Percentiles rank a stretch among this genome's conserved stretches.
These are phyloP conservation scores for Colletotrichum caudatum DNA, from an alignment of 2,329 filamentous ascomycete species.

Conservation along the genomic window DNA sequence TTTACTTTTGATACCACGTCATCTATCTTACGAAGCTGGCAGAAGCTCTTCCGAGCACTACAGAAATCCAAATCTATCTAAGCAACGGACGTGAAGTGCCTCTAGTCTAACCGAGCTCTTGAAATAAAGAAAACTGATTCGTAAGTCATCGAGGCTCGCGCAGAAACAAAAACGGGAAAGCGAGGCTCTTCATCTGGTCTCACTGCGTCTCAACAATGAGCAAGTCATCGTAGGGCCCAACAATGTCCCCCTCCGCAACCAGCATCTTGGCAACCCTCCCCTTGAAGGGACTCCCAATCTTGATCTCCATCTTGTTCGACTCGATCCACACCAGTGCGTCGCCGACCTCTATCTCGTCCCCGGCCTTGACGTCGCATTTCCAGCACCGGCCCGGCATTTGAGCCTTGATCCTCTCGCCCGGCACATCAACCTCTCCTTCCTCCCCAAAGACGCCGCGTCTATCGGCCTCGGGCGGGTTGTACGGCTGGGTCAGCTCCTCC, in stretches of 20 bases:
- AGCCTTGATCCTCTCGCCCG: constrained; percentile 47
- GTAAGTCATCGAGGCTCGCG: neutral
- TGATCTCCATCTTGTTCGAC: constrained; percentile 56
- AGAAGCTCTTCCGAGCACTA: neutral
- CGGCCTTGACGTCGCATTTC: constrained; percentile 48
- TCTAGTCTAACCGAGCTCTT: neutral
- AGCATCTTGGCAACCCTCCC: constrained; percentile 47
- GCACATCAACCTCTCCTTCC: neutral
- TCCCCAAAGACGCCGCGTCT: constrained; percentile 6
- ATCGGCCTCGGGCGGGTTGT: constrained; percentile 41
- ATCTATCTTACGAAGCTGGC: neutral
- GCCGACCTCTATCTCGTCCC: constrained; percentile 45
- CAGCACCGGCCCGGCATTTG: constrained; percentile 52
- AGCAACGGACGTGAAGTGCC: neutral
- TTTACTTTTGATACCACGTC: neutral
- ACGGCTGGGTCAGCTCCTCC: constrained; percentile 48
- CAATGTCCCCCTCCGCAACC: constrained; percentile 47
- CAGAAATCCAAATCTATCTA: neutral
- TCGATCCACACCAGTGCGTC: constrained; percentile 51
- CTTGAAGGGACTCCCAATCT: constrained; percentile 48
- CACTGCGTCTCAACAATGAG: constrained; percentile 43
- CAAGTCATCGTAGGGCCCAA: constrained; percentile 48
- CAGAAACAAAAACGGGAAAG: neutral
- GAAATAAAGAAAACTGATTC: neutral
- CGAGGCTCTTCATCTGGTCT: neutral